phyloP scores from a whole-genome alignment of 805 yeast genomes.

The Saturnispora halmiae region DNA sequence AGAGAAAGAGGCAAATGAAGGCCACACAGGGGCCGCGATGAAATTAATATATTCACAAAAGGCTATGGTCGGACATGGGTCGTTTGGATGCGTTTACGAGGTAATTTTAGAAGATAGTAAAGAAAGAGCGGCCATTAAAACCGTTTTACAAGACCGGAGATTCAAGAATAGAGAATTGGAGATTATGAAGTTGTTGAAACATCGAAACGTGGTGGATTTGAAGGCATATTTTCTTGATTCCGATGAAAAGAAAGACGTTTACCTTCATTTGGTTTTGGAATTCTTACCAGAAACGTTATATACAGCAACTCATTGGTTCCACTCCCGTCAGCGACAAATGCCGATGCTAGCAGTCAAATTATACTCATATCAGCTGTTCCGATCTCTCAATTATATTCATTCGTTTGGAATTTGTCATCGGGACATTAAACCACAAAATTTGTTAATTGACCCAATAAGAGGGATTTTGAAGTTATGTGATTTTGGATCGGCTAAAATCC shows the following conservation, averaged over 20 bases:
- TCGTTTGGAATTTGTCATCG: slow-evolving; percentile 77
- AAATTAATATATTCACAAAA: slow-evolving; percentile 68
- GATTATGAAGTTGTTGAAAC: slow-evolving; percentile 84
- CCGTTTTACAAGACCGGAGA: slow-evolving; percentile 92
- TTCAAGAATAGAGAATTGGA: slow-evolving; percentile 92
- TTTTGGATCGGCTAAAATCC: slow-evolving; percentile 89
- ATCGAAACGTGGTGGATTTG: slow-evolving; percentile 79
- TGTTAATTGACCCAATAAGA: slow-evolving; percentile 74
- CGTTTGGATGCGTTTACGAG: slow-evolving; percentile 97
- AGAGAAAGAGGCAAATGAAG: slow-evolving; percentile 5
- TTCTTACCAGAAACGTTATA: slow-evolving; percentile 94
- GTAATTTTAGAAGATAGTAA: slow-evolving; percentile 67
- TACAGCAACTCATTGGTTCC: slow-evolving; percentile 81
- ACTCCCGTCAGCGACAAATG: slow-evolving; percentile 66
- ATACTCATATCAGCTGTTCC: slow-evolving; percentile 66
- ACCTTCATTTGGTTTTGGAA: slow-evolving; percentile 82
- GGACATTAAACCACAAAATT: slow-evolving; percentile 85
- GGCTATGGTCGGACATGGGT: slow-evolving; percentile 95
- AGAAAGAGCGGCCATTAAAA: slow-evolving; percentile 83
- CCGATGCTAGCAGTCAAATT: slow-evolving; percentile 83
- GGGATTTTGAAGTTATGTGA: slow-evolving; percentile 90
- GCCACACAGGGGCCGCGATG: slow-evolving; percentile 3
- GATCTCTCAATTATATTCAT: slow-evolving; percentile 76
- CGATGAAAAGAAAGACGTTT: slow-evolving; percentile 59
- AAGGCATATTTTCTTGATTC: slow-evolving; percentile 77